Conservation (phyloP, 495 filamentous ascomycete species). For the Tricharina praecox region DNA sequence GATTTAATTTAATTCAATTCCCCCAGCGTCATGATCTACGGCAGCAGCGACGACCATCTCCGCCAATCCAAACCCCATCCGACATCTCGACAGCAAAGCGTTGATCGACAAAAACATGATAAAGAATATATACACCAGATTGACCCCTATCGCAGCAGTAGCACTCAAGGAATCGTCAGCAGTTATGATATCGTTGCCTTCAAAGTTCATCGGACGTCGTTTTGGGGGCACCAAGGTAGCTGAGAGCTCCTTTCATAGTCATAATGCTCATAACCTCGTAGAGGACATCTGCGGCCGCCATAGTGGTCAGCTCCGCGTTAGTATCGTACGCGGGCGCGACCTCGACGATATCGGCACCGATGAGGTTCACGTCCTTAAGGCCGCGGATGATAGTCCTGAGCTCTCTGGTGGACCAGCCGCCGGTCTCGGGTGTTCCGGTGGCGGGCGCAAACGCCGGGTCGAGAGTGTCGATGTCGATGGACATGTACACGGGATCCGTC, state of each 20-base stretch:
- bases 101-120: too few relatives aligned
- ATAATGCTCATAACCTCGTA: conserved; percentile 50
- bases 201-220: neutral
- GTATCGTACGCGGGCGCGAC: conserved; percentile 57
- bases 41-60: too few relatives aligned
- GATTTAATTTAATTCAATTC: too few relatives aligned
- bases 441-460: conserved; percentile 75
- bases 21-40: too few relatives aligned
- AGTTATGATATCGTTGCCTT: too few relatives aligned
- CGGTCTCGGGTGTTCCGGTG: conserved; percentile 75
- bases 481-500: conserved; percentile 60
- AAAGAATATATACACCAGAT: neutral
- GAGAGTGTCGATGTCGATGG: conserved; percentile 75
- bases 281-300: conserved; percentile 51
- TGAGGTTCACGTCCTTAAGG: conserved; percentile 54
- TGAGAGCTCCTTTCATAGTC: conserved; percentile 35
- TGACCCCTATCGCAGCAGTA: neutral
- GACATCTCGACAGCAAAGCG: too few relatives aligned
- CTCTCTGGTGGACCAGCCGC: conserved; percentile 74
- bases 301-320: conserved; percentile 47
- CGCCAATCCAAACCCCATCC: too few relatives aligned
- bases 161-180: neutral
- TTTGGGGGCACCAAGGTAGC: neutral
- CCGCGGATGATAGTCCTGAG: conserved; percentile 57
- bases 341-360: conserved; percentile 67